phyloP scores from a whole-genome alignment of 2,329 filamentous ascomycete species.

The Davidsoniella neocaledoniae region DNA sequence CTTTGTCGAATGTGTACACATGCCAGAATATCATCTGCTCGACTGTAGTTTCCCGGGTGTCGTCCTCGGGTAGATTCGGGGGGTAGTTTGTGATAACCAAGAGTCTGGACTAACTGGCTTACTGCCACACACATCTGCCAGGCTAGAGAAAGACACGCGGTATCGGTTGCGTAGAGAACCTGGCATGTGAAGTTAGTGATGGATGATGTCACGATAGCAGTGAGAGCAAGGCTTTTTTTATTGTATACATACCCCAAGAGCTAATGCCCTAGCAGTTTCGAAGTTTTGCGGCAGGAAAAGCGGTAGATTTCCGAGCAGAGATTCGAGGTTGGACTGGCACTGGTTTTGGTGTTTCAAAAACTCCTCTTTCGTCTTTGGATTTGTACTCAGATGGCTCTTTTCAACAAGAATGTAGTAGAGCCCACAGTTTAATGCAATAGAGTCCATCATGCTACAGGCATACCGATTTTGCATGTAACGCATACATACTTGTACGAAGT shows the following conservation, averaged over 20 bases:
- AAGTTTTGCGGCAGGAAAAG: slow-evolving; percentile 38
- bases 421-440: slow-evolving; percentile 32
- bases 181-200: slow-evolving; percentile 17
- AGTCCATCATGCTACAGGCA: slow-evolving; percentile 31
- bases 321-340: slow-evolving; percentile 33
- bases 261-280: slow-evolving; percentile 39
- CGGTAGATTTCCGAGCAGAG: slow-evolving; percentile 32
- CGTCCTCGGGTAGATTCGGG: not conserved
- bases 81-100: slow-evolving; percentile 39
- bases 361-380: slow-evolving; percentile 16
- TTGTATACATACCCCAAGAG: slow-evolving; percentile 33
- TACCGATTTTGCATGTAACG: slow-evolving; percentile 17
- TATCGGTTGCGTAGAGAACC: slow-evolving; percentile 45
- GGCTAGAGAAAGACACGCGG: slow-evolving; percentile 44
- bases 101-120: slow-evolving; percentile 41
- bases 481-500: slow-evolving; percentile 2
- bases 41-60: not conserved
- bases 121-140: slow-evolving; percentile 45
- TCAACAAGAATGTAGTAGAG: slow-evolving; percentile 35
- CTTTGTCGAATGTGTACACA: slow-evolving; percentile 40
- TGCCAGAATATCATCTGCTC: slow-evolving; percentile 30
- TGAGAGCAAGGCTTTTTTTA: not conserved
- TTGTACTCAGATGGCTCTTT: slow-evolving; percentile 18
- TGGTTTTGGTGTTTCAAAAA: slow-evolving; percentile 24
- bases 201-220: not conserved